Percentiles rank a stretch among this genome's conserved stretches.
These are phyloP conservation scores for Suillus ampliporus DNA, from an alignment of 768 basidiomycete genomes.

Conservation along the genomic window DNA sequence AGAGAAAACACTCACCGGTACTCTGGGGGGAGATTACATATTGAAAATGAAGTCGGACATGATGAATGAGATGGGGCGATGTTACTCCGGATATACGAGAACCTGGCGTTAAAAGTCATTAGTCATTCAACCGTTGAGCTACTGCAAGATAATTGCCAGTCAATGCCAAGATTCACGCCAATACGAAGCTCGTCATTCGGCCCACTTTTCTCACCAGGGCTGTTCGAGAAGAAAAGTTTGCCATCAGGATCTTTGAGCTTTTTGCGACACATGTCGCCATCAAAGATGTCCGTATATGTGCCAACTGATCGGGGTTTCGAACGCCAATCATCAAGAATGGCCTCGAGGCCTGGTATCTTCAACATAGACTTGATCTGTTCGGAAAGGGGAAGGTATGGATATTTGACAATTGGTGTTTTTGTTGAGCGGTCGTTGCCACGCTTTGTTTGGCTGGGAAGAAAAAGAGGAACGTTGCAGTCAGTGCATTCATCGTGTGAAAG, in stretches of 20 bases:
- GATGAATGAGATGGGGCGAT: conserved; percentile 43
- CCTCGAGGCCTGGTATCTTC: conserved; percentile 28
- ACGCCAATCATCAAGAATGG: neutral
- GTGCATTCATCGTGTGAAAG: conserved; percentile 10
- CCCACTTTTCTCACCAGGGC: conserved; percentile 10
- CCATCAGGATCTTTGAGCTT: conserved; percentile 20
- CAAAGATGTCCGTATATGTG: neutral
- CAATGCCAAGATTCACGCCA: conserved; percentile 35
- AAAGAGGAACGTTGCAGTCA: conserved; percentile 1
- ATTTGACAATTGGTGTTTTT: conserved; percentile 8
- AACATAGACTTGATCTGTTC: conserved; percentile 5
- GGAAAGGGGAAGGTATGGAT: conserved; percentile 12
- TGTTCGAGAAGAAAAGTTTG: conserved; percentile 32
- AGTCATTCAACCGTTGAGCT: too few species aligned
- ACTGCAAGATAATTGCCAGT: conserved; percentile 30
- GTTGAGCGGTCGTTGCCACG: conserved; percentile 6
- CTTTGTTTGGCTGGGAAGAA: conserved; percentile 8
- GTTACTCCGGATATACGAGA: conserved; percentile 40
- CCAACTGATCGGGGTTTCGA: neutral
- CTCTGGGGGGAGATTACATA: conserved; percentile 37
- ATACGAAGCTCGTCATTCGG: conserved; percentile 34
- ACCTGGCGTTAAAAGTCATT: too few species aligned
- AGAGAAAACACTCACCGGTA: conserved; percentile 33
- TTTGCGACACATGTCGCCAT: neutral
- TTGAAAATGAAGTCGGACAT: conserved; percentile 39